A percentile compares a stretch with the other conserved stretches of the same genome.
These are phyloP conservation scores for Takakia lepidozioides DNA, from an alignment of 225 moss, liverwort and hornwort genomes.

Conservation along the genomic window DNA sequence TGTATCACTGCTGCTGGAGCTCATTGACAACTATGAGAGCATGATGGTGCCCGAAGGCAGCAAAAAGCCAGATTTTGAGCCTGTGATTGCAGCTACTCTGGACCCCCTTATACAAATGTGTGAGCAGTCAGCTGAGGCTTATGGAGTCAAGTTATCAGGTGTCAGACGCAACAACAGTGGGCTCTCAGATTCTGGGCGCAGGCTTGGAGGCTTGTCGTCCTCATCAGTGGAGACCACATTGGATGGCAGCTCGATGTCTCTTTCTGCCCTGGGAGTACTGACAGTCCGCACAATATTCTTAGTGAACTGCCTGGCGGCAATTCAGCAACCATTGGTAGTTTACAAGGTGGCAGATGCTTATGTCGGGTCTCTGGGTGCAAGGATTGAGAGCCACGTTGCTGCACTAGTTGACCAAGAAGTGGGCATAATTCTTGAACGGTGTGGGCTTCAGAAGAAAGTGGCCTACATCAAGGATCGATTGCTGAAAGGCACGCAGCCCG, in stretches of 20 bases:
- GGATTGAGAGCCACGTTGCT: conserved; percentile 72
- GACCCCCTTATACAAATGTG: conserved; percentile 94
- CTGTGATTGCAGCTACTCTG: conserved; percentile 71
- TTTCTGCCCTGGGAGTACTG: conserved; percentile 51
- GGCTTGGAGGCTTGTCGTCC: conserved; percentile 42
- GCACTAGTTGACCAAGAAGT: conserved; percentile 82
- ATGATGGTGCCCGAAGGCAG: conserved; percentile 96
- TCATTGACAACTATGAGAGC: conserved; percentile 79
- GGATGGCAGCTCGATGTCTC: conserved; percentile 27
- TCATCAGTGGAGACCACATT: conserved; percentile 59
- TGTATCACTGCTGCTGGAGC: conserved; percentile 76
- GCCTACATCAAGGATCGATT: conserved; percentile 71
- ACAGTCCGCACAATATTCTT: conserved; percentile 75
- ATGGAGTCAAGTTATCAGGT: conserved; percentile 51
- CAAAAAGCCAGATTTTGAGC: conserved; percentile 83
- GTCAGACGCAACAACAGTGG: conserved; percentile 62
- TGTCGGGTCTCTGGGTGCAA: conserved; percentile 47
- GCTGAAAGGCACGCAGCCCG: conserved; percentile 47
- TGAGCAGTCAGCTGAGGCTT: conserved; percentile 84
- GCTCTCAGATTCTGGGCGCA: conserved; percentile 57
- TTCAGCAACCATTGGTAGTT: conserved; percentile 80
- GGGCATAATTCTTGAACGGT: conserved; percentile 69
- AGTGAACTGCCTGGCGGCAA: conserved; percentile 86
- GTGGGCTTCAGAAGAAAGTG: conserved; percentile 88
- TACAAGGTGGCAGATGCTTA: conserved; percentile 65